Conservation (phyloP, 1,139 yeast species). For the Taiozyma sp. region DNA sequence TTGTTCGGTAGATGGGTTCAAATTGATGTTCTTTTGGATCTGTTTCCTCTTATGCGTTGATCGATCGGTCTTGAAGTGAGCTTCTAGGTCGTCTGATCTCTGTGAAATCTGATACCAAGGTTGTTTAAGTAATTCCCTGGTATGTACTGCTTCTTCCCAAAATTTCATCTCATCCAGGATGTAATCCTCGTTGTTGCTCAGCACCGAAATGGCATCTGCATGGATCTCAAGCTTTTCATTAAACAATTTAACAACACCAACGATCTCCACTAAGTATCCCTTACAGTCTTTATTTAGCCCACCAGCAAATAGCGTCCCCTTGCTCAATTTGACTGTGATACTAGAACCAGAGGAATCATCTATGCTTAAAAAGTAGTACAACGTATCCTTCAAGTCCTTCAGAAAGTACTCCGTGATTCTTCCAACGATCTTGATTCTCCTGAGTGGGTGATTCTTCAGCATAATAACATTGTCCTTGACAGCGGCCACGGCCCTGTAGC, state of each 20-base stretch:
- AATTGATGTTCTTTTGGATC: constrained; percentile 5
- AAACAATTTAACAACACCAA: constrained; percentile 12
- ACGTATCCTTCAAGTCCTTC: constrained; percentile 11
- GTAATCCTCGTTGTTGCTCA: constrained; percentile 21
- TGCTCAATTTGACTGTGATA: constrained; percentile 15
- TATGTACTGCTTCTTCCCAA: constrained; percentile 33
- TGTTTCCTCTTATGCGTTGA: constrained; percentile 4
- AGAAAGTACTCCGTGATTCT: constrained; percentile 24
- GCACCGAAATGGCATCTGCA: constrained; percentile 24
- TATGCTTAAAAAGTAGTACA: constrained; percentile 18
- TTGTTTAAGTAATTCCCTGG: constrained; percentile 22
- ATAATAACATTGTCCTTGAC: constrained; percentile 20
- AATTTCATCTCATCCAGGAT: constrained; percentile 26
- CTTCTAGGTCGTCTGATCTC: constrained; percentile 3
- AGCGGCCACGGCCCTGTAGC: constrained; percentile 17
- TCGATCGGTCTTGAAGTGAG: constrained; percentile 1
- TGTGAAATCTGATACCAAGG: constrained; percentile 27
- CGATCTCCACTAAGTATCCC: constrained; percentile 11
- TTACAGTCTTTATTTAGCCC: constrained; percentile 7
- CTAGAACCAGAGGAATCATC: constrained; percentile 30
- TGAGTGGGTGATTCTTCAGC: constrained; percentile 35
- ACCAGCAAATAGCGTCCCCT: constrained; percentile 11
- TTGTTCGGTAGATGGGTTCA: constrained; percentile 3
- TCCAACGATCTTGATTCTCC: constrained; percentile 29
- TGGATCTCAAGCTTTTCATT: constrained; percentile 23